Evolutionary conservation across 495 filamentous ascomycete species (phyloP).

Genomic region (Hypoxylon fuscum): DNA sequence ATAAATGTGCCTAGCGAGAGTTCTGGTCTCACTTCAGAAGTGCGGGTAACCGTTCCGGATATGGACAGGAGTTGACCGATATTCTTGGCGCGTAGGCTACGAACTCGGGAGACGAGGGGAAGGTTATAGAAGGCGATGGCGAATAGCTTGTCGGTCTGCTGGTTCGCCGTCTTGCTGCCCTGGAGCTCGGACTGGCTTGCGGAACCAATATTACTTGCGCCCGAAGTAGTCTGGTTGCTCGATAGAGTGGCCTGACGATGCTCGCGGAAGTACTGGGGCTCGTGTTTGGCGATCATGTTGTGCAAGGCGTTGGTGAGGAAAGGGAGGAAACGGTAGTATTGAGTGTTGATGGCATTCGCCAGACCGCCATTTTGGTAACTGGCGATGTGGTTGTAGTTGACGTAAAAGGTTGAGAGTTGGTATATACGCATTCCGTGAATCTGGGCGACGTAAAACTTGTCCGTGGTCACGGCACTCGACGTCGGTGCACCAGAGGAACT

Average conservation of each 20-base stretch:
- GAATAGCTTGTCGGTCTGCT: constrained; percentile 96
- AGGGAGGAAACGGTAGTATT: constrained; percentile 95
- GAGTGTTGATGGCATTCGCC: constrained; percentile 81
- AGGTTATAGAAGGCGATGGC: constrained; percentile 96
- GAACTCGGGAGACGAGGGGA: constrained; percentile 89
- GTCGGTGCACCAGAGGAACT: constrained; percentile 74
- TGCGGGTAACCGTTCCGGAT: constrained; percentile 95
- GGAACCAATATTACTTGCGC: constrained; percentile 68
- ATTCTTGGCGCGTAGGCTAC: constrained; percentile 86
- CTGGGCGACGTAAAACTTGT: constrained; percentile 96
- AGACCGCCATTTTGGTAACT: constrained; percentile 75
- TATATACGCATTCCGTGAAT: constrained; percentile 88
- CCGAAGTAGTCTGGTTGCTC: constrained; percentile 71
- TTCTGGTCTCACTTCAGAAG: constrained; percentile 95
- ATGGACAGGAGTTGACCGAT: constrained; percentile 94
- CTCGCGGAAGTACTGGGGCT: constrained; percentile 90
- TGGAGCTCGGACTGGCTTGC: constrained; percentile 70
- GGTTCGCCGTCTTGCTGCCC: constrained; percentile 80
- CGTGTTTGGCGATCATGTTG: constrained; percentile 91
- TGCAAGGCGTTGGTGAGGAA: constrained; percentile 91
- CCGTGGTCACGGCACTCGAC: constrained; percentile 77
- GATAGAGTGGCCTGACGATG: constrained; percentile 79
- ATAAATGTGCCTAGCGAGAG: constrained; percentile 90
- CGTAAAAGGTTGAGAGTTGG: constrained; percentile 93
- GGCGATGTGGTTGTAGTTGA: constrained; percentile 90